Evolutionary conservation across 208 protist species (phyloP).

Genomic region (Leishmania mexicana): DNA sequence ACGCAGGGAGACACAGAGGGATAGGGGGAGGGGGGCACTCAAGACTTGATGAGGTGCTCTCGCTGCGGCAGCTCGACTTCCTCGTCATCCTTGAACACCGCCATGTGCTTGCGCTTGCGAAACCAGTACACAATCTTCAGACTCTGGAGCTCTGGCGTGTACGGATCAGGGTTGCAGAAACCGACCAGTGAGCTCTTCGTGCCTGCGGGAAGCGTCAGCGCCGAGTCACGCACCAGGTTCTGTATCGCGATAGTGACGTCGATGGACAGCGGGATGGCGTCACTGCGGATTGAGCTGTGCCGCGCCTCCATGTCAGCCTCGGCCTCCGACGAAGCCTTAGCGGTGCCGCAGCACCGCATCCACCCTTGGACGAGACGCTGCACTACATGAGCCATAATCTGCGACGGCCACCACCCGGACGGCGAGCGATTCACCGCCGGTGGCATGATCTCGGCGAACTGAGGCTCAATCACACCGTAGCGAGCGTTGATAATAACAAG

Average conservation of each 20-base stretch:
- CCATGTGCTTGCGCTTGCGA: conserved; percentile 69
- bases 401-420: conserved; percentile 29
- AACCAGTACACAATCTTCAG: conserved; percentile 90
- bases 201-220: conserved; percentile 67
- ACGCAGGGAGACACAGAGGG: background rate
- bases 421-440: conserved; percentile 1
- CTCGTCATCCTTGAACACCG: conserved; percentile 73
- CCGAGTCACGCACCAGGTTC: conserved; percentile 81
- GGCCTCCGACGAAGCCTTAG: background rate
- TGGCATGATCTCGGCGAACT: conserved; percentile 46
- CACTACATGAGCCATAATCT: conserved; percentile 18
- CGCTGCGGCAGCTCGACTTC: conserved; percentile 71
- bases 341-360: conserved; percentile 7
- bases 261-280: conserved; percentile 58
- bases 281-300: conserved; percentile 31
- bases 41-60: conserved; percentile 49
- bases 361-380: conserved; percentile 20
- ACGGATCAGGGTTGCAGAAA: conserved; percentile 89
- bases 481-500: conserved; percentile 88
- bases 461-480: conserved; percentile 81
- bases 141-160: conserved; percentile 80
- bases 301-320: conserved; percentile 11
- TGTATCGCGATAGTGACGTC: conserved; percentile 90
- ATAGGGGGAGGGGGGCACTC: background rate
- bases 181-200: conserved; percentile 76